phyloP scores from a whole-genome alignment of 495 filamentous ascomycete genomes.

The Penicillium salamii region DNA sequence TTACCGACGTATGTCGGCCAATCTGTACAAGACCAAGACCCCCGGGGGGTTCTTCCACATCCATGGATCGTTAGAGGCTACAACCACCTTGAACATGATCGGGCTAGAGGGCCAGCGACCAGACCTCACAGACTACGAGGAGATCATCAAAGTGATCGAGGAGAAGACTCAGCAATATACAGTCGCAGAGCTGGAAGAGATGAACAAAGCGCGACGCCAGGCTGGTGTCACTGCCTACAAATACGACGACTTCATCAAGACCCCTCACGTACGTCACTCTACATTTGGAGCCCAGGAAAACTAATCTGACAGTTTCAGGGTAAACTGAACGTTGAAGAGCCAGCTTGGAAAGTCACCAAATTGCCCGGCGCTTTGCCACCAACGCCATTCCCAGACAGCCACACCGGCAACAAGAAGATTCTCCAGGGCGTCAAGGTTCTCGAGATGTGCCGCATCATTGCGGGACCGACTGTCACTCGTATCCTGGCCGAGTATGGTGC shows the following conservation, averaged over 20 bases:
- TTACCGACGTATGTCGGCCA: conserved; percentile 72
- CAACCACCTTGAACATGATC: conserved; percentile 66
- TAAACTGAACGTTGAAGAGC: conserved; percentile 43
- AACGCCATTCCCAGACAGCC: conserved; percentile 47
- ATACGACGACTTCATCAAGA: conserved; percentile 60
- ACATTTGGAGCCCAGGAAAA: conserved; percentile 8
- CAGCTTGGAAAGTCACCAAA: conserved; percentile 52
- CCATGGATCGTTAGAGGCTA: conserved; percentile 73
- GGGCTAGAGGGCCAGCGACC: conserved; percentile 62
- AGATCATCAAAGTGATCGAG: conserved; percentile 67
- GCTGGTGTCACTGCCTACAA: conserved; percentile 66
- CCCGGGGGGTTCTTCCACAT: conserved; percentile 70
- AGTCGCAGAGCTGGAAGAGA: conserved; percentile 58
- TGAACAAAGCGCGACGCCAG: conserved; percentile 60
- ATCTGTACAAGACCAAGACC: conserved; percentile 68
- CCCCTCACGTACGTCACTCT: conserved; percentile 50
- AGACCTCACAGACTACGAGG: conserved; percentile 61
- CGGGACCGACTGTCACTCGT: conserved; percentile 61
- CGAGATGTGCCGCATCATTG: conserved; percentile 64
- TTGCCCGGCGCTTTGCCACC: conserved; percentile 48
- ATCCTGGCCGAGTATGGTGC: conserved; percentile 67
- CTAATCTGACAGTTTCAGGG: conserved; percentile 34
- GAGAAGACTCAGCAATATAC: conserved; percentile 61
- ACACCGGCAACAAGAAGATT: conserved; percentile 26
- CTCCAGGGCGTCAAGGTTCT: conserved; percentile 51